These are phyloP conservation scores for Cutaneotrichosporon sp. DNA, from an alignment of 1,284 basidiomycete species.

Conservation along the genomic window DNA sequence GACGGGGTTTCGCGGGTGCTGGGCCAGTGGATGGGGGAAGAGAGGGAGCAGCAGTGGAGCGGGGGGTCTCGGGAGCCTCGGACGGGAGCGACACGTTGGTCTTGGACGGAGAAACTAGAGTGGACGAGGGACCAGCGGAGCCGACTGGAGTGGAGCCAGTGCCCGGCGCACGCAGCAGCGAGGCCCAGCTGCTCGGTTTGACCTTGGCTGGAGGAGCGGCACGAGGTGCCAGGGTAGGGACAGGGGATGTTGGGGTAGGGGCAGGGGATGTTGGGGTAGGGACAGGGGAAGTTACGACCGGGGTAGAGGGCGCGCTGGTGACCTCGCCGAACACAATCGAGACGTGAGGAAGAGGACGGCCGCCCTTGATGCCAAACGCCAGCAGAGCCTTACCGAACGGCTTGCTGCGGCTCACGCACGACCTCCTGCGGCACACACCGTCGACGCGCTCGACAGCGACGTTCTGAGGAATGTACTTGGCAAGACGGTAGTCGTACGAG, in stretches of 20 bases:
- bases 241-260: slow-evolving; percentile 2
- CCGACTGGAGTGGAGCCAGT: slow-evolving; percentile 23
- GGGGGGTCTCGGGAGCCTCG: slow-evolving; percentile 31
- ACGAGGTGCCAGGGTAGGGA: slow-evolving; percentile 2
- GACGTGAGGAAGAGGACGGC: slow-evolving; percentile 10
- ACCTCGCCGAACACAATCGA: slow-evolving; percentile 19
- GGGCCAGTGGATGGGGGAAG: slow-evolving; percentile 60
- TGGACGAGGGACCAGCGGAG: slow-evolving; percentile 29
- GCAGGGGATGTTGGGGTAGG: neutral
- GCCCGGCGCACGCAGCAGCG: slow-evolving; percentile 58
- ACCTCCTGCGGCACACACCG: slow-evolving; percentile 18
- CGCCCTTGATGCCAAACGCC: slow-evolving; percentile 19
- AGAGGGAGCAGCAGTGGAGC: slow-evolving; percentile 57
- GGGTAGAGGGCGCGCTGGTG: slow-evolving; percentile 1
- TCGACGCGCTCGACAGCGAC: slow-evolving; percentile 22
- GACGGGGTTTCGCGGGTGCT: slow-evolving; percentile 32
- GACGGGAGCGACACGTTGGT: slow-evolving; percentile 29
- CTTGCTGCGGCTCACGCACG: slow-evolving; percentile 19
- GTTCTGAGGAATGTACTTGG: slow-evolving; percentile 17
- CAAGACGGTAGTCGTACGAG: slow-evolving; percentile 25
- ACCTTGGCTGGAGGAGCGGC: slow-evolving; percentile 5
- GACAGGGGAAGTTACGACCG: slow-evolving; percentile 4
- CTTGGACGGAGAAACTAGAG: slow-evolving; percentile 32
- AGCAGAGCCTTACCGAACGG: slow-evolving; percentile 29
- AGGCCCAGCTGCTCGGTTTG: slow-evolving; percentile 68